Evolutionary conservation across 1,284 basidiomycete genomes (phyloP).

Genomic region (Pyrrhoderma noxium): DNA sequence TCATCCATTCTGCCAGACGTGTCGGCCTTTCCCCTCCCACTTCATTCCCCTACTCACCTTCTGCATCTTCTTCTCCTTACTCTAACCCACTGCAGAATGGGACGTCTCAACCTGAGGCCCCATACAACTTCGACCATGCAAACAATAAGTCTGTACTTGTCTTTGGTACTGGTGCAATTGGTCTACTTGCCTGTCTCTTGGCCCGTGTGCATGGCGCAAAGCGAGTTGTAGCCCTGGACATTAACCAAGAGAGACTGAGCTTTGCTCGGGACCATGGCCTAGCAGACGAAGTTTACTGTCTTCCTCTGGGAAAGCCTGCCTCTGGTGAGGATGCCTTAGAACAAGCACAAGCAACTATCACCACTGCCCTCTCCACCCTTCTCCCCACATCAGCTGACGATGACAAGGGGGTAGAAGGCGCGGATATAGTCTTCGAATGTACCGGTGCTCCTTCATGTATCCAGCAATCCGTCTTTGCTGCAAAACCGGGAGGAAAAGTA

Average conservation of each 20-base stretch:
- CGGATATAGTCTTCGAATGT: constrained; percentile 91
- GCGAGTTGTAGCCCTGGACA: constrained; percentile 75
- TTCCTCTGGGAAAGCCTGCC: constrained; percentile 40
- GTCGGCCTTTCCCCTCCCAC: constrained; percentile 29
- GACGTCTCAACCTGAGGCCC: neutral
- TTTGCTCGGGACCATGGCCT: constrained; percentile 74
- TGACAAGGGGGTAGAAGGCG: constrained; percentile 47
- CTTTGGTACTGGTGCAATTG: constrained; percentile 89
- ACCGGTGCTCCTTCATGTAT: constrained; percentile 90
- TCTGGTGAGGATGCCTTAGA: constrained; percentile 60
- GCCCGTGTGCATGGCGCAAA: constrained; percentile 67
- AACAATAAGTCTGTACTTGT: constrained; percentile 73
- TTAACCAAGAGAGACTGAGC: constrained; percentile 72
- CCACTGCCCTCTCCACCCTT: constrained; percentile 50
- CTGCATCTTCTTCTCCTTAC: constrained; percentile 74
- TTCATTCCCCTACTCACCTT: constrained; percentile 82
- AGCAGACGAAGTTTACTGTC: constrained; percentile 63
- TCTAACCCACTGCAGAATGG: constrained; percentile 37
- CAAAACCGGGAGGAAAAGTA: constrained; percentile 74
- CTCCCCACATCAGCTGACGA: constrained; percentile 27
- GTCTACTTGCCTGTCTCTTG: constrained; percentile 78
- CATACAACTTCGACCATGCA: neutral
- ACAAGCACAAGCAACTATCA: constrained; percentile 54
- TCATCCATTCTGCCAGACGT: constrained; percentile 44
- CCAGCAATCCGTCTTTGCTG: constrained; percentile 81